Conservation (phyloP, 371 early-diverging fungal species). For the Dichotomocladium elegans region DNA sequence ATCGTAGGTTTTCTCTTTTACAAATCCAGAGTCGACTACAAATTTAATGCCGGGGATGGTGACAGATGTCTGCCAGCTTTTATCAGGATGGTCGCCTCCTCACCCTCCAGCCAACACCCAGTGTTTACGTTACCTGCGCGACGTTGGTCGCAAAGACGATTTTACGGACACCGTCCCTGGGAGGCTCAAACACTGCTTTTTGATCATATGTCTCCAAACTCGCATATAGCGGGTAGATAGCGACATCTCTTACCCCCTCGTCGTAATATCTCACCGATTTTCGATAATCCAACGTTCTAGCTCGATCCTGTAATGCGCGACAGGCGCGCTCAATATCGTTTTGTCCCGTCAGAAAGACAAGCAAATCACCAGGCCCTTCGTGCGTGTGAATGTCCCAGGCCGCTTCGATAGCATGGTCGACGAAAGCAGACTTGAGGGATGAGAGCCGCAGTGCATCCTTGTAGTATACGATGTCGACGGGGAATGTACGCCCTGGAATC, state of each 20-base stretch:
- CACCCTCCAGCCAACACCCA: no score
- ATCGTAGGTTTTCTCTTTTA: slow-evolving; percentile 85
- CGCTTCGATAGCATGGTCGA: slow-evolving; percentile 70
- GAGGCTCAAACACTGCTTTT: slow-evolving; percentile 88
- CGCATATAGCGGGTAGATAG: slow-evolving; percentile 88
- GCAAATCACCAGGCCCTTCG: slow-evolving; percentile 71
- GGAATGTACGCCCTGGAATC: slow-evolving; percentile 81
- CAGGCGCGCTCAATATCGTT: slow-evolving; percentile 82
- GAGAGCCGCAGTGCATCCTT: slow-evolving; percentile 49
- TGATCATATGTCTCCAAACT: slow-evolving; percentile 88
- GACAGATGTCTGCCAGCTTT: slow-evolving; percentile 44
- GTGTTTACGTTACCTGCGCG: slow-evolving; percentile 98
- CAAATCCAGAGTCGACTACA: slow-evolving; percentile 93
- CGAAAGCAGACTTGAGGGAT: slow-evolving; percentile 62
- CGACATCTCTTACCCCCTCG: slow-evolving; percentile 45
- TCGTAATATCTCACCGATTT: slow-evolving; percentile 36
- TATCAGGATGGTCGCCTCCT: no score
- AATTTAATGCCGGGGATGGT: slow-evolving; percentile 90
- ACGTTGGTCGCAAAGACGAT: slow-evolving; percentile 99
- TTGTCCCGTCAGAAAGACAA: slow-evolving; percentile 93
- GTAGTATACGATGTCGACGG: slow-evolving; percentile 68
- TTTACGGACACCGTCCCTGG: slow-evolving; percentile 80
- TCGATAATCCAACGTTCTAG: slow-evolving; percentile 23
- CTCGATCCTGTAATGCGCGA: slow-evolving; percentile 39
- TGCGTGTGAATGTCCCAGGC: slow-evolving; percentile 73